phyloP scores from a whole-genome alignment of 306 rosid species.

The Quercus agrifolia region DNA sequence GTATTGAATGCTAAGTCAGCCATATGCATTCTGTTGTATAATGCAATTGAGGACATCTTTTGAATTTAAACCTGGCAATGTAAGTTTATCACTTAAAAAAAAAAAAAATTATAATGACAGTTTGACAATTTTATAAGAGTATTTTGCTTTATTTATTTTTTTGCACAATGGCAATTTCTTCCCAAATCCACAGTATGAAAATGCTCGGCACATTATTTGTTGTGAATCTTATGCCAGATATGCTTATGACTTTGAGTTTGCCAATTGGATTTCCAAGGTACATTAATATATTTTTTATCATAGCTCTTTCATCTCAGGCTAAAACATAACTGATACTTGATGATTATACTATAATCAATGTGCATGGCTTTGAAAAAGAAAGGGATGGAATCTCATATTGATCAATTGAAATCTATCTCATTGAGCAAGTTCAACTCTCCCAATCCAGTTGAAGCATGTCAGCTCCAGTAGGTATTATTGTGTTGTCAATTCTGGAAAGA shows the following conservation, averaged over 20 bases:
- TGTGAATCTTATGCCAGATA: conserved; percentile 96
- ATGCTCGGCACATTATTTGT: conserved; percentile 93
- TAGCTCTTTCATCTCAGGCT: neutral
- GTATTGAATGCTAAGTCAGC: conserved; percentile 90
- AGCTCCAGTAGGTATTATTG: neutral
- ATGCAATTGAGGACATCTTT: conserved; percentile 81
- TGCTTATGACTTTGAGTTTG: conserved; percentile 92
- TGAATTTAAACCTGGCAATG: conserved; percentile 82
- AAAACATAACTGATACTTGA: neutral
- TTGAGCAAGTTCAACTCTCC: neutral
- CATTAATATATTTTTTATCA: neutral
- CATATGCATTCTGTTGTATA: conserved; percentile 91
- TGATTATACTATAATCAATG: neutral
- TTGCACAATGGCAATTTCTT: conserved; percentile 98
- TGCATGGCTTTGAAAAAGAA: neutral
- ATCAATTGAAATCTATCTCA: neutral
- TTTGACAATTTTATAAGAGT: too few relatives aligned
- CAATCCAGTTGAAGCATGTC: neutral
- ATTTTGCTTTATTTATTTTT: too few relatives aligned
- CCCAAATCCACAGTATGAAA: conserved; percentile 96
- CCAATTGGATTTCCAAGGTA: conserved; percentile 91
- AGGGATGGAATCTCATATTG: neutral
- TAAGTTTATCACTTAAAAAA: conserved; percentile 40
- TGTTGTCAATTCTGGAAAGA: neutral
- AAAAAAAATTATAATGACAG: too few relatives aligned